phyloP scores from a whole-genome alignment of 78 protist species.

The Dictyostelium discoideum region DNA sequence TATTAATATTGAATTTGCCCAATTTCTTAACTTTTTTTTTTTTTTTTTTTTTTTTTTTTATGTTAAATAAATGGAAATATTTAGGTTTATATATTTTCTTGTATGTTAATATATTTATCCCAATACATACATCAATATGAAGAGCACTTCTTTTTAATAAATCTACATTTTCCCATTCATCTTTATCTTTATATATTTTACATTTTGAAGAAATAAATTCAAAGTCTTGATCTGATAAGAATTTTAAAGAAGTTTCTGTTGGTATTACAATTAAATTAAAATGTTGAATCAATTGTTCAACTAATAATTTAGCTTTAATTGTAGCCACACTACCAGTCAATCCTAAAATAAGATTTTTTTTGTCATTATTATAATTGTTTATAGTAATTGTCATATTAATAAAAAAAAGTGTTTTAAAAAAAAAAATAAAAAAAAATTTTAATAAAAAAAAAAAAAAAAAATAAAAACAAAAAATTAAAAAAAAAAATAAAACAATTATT shows the following conservation, averaged over 20 bases:
- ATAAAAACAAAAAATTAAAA: too few species aligned
- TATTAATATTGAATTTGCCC: slow-evolving; percentile 93
- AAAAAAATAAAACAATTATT: not conserved
- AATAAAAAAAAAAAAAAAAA: not conserved
- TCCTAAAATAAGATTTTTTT: slow-evolving; percentile 51
- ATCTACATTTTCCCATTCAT: slow-evolving; percentile 85
- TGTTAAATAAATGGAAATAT: too few species aligned
- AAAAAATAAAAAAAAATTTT: not conserved
- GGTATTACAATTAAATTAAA: slow-evolving; percentile 58
- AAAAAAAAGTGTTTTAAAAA: not conserved
- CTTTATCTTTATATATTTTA: slow-evolving; percentile 51
- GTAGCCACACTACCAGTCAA: slow-evolving; percentile 89
- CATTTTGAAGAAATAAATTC: not conserved
- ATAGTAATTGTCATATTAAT: not conserved
- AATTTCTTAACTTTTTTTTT: slow-evolving; percentile 79
- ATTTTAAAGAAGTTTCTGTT: slow-evolving; percentile 74
- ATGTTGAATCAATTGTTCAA: not conserved
- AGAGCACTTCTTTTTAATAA: slow-evolving; percentile 4
- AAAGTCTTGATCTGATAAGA: slow-evolving; percentile 13
- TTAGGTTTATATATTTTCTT: too few species aligned
- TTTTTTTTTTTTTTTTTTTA: too few species aligned
- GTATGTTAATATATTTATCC: not conserved
- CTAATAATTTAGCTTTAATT: slow-evolving; percentile 64
- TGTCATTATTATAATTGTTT: not conserved
- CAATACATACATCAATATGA: slow-evolving; percentile 15